A percentile compares a stretch with the other conserved stretches of the same genome.
phyloP scores from a whole-genome alignment of 768 basidiomycete genomes.

The Lentinula aciculospora region DNA sequence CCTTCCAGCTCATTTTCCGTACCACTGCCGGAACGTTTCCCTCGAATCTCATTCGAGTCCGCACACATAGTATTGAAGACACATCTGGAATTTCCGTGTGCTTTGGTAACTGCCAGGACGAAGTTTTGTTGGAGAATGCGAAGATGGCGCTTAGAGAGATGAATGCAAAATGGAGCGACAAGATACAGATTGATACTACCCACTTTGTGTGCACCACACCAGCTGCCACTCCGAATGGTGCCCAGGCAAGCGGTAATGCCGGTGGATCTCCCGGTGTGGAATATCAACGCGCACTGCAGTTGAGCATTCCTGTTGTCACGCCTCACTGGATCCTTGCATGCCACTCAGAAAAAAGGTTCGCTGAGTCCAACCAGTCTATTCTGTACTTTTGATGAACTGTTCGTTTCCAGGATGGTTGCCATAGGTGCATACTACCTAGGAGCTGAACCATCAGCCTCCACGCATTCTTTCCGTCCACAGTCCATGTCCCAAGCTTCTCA shows the following conservation, averaged over 20 bases:
- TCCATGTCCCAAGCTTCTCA: constrained; percentile 69
- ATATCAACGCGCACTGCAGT: constrained; percentile 91
- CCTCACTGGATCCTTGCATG: constrained; percentile 95
- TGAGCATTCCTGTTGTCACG: constrained; percentile 92
- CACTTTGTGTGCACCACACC: constrained; percentile 97
- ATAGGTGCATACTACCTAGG: constrained; percentile 83
- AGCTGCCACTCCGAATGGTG: constrained; percentile 56
- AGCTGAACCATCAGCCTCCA: constrained; percentile 44
- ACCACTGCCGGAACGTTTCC: constrained; percentile 90
- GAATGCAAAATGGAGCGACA: constrained; percentile 86
- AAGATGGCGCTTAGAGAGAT: constrained; percentile 79
- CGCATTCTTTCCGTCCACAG: constrained; percentile 52
- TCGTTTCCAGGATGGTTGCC: constrained; percentile 69
- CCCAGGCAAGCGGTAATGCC: constrained; percentile 46
- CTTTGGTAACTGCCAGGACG: constrained; percentile 86
- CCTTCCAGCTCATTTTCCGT: constrained; percentile 90
- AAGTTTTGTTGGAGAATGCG: constrained; percentile 69
- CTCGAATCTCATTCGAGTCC: constrained; percentile 76
- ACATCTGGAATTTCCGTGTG: constrained; percentile 94
- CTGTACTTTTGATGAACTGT: background rate
- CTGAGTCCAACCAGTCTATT: background rate
- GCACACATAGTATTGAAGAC: constrained; percentile 92
- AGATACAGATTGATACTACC: constrained; percentile 95
- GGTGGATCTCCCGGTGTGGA: constrained; percentile 70
- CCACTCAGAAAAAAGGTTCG: constrained; percentile 73